Evolutionary conservation across 2,329 filamentous ascomycete genomes (phyloP).

Genomic region (Xylariaceae sp.): DNA sequence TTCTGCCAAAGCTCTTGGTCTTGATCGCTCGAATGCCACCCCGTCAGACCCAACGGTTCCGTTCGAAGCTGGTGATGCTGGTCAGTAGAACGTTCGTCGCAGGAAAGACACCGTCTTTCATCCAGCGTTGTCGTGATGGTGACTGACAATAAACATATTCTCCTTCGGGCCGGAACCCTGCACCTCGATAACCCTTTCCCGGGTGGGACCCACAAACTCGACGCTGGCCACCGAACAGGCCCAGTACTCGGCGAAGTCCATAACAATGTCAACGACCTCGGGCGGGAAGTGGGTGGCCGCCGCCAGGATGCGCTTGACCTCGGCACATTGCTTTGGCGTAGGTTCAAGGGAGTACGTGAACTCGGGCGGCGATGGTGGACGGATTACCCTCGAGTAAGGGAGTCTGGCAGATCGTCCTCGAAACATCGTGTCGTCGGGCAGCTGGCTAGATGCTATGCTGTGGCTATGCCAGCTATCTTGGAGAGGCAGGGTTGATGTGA

Average conservation of each 20-base stretch:
- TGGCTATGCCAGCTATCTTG: too few relatives aligned
- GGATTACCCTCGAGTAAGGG: too few relatives aligned
- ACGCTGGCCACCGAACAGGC: conserved; percentile 40
- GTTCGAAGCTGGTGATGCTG: conserved; percentile 35
- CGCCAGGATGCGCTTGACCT: conserved; percentile 45
- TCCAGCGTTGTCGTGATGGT: neutral
- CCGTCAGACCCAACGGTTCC: conserved; percentile 37
- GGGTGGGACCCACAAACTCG: conserved; percentile 21
- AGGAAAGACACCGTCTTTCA: neutral
- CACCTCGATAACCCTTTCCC: conserved; percentile 15
- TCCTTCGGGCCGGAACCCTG: conserved; percentile 25
- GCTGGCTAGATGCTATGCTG: too few relatives aligned
- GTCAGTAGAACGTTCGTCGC: conserved; percentile 1
- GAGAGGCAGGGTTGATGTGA: too few relatives aligned
- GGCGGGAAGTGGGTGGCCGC: conserved; percentile 43
- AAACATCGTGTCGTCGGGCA: conserved; percentile 17
- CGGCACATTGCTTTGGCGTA: conserved; percentile 40
- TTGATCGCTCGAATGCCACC: conserved; percentile 26
- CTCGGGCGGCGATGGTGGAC: conserved; percentile 13
- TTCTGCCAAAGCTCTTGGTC: conserved; percentile 23
- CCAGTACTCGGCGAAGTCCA: conserved; percentile 61
- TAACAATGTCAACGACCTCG: conserved; percentile 51
- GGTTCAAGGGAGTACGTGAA: conserved; percentile 17
- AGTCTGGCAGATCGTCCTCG: conserved; percentile 2
- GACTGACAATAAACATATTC: conserved; percentile 38